Evolutionary conservation across 192 early-diverging fungal species (phyloP).

Genomic region (Thamnidium elegans): DNA sequence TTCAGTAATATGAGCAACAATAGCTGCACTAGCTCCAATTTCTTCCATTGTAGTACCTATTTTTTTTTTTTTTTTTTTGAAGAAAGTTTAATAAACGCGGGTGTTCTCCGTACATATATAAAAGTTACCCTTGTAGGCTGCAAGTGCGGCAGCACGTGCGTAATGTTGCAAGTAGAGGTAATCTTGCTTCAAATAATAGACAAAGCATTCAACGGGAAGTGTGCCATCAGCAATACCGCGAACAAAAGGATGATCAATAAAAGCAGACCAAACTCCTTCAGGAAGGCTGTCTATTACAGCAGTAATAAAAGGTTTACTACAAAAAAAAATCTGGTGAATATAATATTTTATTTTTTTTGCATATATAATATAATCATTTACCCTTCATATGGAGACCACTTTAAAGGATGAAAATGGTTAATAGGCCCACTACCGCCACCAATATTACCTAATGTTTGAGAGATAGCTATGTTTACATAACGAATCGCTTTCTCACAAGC

Average conservation of each 20-base stretch:
- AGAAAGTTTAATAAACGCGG: not conserved
- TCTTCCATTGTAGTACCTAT: slow-evolving; percentile 49
- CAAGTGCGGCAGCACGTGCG: slow-evolving; percentile 72
- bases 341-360: not conserved
- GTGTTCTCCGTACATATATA: not conserved
- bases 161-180: slow-evolving; percentile 79
- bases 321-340: not conserved
- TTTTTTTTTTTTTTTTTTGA: not conserved
- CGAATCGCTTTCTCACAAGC: slow-evolving; percentile 55
- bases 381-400: slow-evolving; percentile 43
- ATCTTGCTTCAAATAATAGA: slow-evolving; percentile 82
- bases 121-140: slow-evolving; percentile 63
- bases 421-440: slow-evolving; percentile 73
- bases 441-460: slow-evolving; percentile 48
- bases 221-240: slow-evolving; percentile 70
- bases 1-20: slow-evolving; percentile 61
- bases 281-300: slow-evolving; percentile 30
- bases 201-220: slow-evolving; percentile 63
- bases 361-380: slow-evolving; percentile 14
- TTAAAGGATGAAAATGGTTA: slow-evolving; percentile 65
- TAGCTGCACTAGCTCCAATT: slow-evolving; percentile 56
- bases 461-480: slow-evolving; percentile 68
- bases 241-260: slow-evolving; percentile 75
- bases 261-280: slow-evolving; percentile 54
- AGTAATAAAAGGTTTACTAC: slow-evolving; percentile 21